A percentile compares a stretch with the other conserved stretches of the same genome.
Conservation (phyloP, 2,329 filamentous ascomycete genomes). For the Cordyceps cateniannulata region DNA sequence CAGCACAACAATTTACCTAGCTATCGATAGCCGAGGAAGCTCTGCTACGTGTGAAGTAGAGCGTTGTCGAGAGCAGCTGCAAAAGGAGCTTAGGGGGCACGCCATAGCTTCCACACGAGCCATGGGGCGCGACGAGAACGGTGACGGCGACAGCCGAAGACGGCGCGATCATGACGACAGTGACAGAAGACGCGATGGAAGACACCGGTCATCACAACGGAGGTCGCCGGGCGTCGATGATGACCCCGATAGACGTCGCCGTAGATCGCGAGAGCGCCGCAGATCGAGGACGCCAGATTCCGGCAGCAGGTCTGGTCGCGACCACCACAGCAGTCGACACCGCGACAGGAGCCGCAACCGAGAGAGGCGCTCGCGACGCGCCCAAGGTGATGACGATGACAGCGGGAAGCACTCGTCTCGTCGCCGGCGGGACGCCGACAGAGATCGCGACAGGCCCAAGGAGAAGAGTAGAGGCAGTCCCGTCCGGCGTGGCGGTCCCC, state of each 20-base stretch:
- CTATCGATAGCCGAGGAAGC: neutral
- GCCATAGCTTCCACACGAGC: neutral
- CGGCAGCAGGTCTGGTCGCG: constrained; percentile 8
- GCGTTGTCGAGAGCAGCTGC: neutral
- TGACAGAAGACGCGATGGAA: neutral
- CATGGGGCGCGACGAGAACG: constrained; percentile 7
- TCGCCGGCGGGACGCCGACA: neutral
- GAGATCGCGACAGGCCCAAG: constrained; percentile 16
- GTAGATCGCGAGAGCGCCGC: constrained; percentile 10
- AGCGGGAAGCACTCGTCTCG: neutral
- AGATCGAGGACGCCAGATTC: constrained; percentile 12
- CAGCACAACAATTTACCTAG: neutral
- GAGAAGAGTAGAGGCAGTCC: constrained; percentile 20
- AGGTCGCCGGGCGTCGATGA: constrained; percentile 11
- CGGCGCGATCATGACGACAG: neutral
- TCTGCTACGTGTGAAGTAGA: neutral
- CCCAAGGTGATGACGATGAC: neutral
- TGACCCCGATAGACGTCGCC: constrained; percentile 9
- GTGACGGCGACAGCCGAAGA: constrained; percentile 3
- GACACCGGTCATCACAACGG: constrained; percentile 2
- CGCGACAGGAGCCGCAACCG: constrained; percentile 20
- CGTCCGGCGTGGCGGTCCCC: constrained; percentile 36
- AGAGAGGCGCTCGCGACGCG: neutral
- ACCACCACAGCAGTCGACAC: constrained; percentile 20
- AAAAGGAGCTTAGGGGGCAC: neutral